phyloP scores from a whole-genome alignment of 768 basidiomycete genomes.

The Coprinopsis sp. region DNA sequence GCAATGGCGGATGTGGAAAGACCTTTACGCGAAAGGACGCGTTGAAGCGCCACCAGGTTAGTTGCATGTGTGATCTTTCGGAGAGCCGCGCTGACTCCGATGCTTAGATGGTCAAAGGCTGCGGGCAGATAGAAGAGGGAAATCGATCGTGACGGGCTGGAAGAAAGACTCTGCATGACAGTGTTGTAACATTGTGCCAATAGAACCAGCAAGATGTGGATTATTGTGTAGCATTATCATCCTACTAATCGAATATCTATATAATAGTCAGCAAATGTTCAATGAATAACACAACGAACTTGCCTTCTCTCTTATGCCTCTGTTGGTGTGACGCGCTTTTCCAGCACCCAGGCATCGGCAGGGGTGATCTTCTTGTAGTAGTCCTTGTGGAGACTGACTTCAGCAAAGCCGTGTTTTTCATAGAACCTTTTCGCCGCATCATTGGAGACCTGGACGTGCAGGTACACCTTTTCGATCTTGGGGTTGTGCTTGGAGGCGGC shows the following conservation, averaged over 20 bases:
- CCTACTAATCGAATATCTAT: no score
- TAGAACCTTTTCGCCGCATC: constrained; percentile 75
- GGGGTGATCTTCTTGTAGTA: constrained; percentile 92
- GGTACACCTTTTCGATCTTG: constrained; percentile 65
- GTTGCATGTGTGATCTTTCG: constrained; percentile 18
- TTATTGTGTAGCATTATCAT: no score
- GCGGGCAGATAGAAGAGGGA: constrained; percentile 63
- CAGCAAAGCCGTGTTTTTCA: constrained; percentile 75
- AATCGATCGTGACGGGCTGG: constrained; percentile 21
- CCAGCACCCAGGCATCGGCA: constrained; percentile 82
- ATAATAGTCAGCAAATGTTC: no score
- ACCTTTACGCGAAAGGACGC: constrained; percentile 87
- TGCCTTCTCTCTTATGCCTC: neutral
- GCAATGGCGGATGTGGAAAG: constrained; percentile 82
- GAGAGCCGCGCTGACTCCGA: constrained; percentile 6
- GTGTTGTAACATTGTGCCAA: neutral
- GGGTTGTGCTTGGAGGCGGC: constrained; percentile 61
- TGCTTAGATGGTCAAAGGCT: constrained; percentile 67
- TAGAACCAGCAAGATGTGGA: neutral
- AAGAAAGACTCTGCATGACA: neutral
- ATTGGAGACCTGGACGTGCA: constrained; percentile 88
- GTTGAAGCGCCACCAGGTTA: constrained; percentile 78
- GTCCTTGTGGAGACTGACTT: constrained; percentile 57
- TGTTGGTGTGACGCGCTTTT: constrained; percentile 32
- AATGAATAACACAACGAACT: no score